Conservation (phyloP, 1,284 basidiomycete species). For the Cutaneotrichosporon spelunceum region DNA sequence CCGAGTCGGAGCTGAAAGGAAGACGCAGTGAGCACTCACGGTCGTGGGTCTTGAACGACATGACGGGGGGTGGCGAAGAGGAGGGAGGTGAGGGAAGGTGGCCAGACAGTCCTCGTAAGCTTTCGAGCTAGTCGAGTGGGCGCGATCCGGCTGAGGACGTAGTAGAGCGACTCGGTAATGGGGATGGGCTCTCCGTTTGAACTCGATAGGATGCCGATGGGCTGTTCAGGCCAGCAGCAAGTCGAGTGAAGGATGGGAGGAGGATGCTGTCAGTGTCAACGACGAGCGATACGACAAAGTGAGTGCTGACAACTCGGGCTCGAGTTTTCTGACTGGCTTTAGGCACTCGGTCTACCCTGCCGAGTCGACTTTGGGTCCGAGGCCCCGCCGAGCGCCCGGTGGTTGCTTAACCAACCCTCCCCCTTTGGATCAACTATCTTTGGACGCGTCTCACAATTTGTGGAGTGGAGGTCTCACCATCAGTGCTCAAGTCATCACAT, state of each 20-base stretch:
- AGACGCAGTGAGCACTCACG: slow-evolving; percentile 55
- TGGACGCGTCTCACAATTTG: neutral
- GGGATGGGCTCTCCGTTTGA: neutral
- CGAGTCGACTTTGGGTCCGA: neutral
- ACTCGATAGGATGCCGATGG: neutral
- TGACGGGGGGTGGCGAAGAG: slow-evolving; percentile 53
- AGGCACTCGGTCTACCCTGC: no score
- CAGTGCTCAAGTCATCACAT: neutral
- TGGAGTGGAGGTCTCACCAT: neutral
- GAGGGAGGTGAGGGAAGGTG: neutral
- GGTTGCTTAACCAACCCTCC: neutral
- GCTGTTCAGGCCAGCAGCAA: neutral
- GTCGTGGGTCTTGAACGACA: slow-evolving; percentile 70
- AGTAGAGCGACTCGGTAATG: neutral
- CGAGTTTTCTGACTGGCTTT: neutral
- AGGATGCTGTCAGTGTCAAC: neutral
- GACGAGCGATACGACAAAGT: neutral
- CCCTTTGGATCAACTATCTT: neutral
- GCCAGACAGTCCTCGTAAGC: neutral
- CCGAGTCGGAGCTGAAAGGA: no score
- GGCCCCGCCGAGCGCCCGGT: neutral
- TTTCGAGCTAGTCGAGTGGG: neutral
- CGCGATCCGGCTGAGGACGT: neutral
- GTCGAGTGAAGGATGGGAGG: neutral
- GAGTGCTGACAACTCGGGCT: neutral